Percentiles rank a stretch among this genome's conserved stretches.
Conservation (phyloP, 257 asterid species). For the Lycium ferocissimum region DNA sequence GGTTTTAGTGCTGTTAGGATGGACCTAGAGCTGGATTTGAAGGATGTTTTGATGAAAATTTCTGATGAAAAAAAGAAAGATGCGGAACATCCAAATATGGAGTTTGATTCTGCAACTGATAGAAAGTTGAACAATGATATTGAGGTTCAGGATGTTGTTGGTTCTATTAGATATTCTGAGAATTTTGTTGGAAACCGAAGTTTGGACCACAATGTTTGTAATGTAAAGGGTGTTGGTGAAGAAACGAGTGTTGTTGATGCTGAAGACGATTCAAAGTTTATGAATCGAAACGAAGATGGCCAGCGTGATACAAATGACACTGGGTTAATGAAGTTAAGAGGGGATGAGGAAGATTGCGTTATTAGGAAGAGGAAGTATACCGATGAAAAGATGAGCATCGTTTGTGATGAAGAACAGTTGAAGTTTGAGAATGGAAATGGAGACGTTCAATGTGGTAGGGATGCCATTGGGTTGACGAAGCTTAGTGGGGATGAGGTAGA, state of each 20-base stretch:
- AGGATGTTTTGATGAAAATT: conserved; percentile 45
- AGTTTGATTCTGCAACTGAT: background rate
- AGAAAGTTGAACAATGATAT: background rate
- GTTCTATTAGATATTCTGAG: background rate
- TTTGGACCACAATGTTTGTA: background rate
- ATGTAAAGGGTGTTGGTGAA: background rate
- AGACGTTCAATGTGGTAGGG: conserved; percentile 33
- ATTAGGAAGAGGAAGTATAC: conserved; percentile 19
- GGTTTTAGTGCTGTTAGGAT: conserved; percentile 40
- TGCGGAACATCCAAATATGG: conserved; percentile 4
- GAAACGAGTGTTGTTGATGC: background rate
- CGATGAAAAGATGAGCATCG: background rate
- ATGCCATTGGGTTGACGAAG: conserved; percentile 20
- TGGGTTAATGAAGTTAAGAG: conserved; percentile 3
- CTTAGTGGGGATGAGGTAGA: conserved; percentile 36
- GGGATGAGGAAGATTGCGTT: conserved; percentile 33
- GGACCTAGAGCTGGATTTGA: conserved; percentile 61
- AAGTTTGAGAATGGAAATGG: conserved; percentile 21
- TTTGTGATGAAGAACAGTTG: background rate
- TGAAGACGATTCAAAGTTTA: background rate
- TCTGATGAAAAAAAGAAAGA: conserved; percentile 49
- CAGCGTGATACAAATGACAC: conserved; percentile 35
- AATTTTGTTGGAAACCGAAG: background rate
- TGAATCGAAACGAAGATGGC: background rate
- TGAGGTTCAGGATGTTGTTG: conserved; percentile 28